Evolutionary conservation across 2,329 filamentous ascomycete genomes (phyloP), one percentile per base, ranked within the genome.

Genomic region (Fusarium tjaetaba): DNA sequence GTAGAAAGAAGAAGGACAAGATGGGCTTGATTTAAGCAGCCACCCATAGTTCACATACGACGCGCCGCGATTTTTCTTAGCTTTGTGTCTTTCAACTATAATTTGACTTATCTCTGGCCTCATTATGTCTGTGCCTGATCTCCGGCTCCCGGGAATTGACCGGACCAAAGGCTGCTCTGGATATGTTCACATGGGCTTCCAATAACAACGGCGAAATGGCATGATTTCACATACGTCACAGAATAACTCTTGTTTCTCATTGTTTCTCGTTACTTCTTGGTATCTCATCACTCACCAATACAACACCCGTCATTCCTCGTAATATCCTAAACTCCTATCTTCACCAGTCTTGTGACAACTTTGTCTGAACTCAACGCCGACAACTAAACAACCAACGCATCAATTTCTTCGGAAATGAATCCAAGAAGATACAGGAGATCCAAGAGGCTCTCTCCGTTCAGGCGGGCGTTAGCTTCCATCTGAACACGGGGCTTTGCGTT

Each of bases 401-500:
- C 72, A 61, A 80, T 79, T 81, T 95, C 93, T 72, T 92, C 88
- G 45, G 85, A 85, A 1, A 89, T 91, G 68, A 94, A 90, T 0
- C 94, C 94, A 78, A 96, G 90, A 26, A 96, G 81, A 78, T 93
- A 92, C 57, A 95, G 83, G 72, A 96, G 82, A 80, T 96, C 93
- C 76, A 92, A 81, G 80, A 96, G 82, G 72, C 87, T 93, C 69
- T 89, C 86, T 28, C 90, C 88, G 78, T 96, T 96, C 69, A 96
- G 81, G 46, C 92, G 86, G 20, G 91, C 90, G 34, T 91, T 90
- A 5, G 94, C 94, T 80, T 93, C 90, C 85, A 92, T 89, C 84
- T 96, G 94, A 63, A 96, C 94, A 66, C 90, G 87, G 4, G 93
- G 93, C 85, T 96, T 96, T 15, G 94, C 94, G 79, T 95, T 94